Percentiles rank a stretch among this genome's conserved stretches.
Conservation (phyloP, 345 rosid species). For the Excoecaria cochinchinensis region DNA sequence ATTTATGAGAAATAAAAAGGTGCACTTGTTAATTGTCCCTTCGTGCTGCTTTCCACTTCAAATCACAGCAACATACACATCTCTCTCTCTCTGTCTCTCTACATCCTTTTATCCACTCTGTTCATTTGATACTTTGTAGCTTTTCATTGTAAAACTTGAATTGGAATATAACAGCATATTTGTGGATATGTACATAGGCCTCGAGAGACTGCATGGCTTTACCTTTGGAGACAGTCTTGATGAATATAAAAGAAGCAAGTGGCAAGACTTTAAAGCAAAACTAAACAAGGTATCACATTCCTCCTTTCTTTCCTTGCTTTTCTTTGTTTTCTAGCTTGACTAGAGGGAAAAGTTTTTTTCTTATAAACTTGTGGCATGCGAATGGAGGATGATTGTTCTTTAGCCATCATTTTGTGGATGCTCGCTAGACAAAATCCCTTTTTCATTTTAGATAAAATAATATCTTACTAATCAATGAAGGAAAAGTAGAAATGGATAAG, state of each 20-base stretch:
- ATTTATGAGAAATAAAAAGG: neutral
- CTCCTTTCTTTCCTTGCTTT: neutral
- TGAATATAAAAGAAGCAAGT: constrained; percentile 55
- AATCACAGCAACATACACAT: neutral
- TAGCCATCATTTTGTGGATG: neutral
- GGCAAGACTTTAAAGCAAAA: constrained; percentile 71
- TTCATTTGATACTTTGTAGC: neutral
- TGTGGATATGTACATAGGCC: constrained; percentile 44
- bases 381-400: neutral
- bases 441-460: neutral
- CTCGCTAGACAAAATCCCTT: no score
- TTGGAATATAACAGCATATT: neutral
- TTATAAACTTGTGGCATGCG: no score
- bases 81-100: neutral
- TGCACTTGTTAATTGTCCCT: neutral
- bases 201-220: constrained; percentile 93
- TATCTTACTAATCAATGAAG: neutral
- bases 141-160: neutral
- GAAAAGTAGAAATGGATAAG: neutral
- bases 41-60: neutral
- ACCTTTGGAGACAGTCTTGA: constrained; percentile 91
- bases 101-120: neutral
- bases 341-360: neutral
- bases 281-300: constrained; percentile 57
- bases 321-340: neutral